Percentiles rank a stretch among this genome's conserved stretches.
phyloP scores from a whole-genome alignment of 2,329 filamentous ascomycete species.

The Aspergillus unguis region DNA sequence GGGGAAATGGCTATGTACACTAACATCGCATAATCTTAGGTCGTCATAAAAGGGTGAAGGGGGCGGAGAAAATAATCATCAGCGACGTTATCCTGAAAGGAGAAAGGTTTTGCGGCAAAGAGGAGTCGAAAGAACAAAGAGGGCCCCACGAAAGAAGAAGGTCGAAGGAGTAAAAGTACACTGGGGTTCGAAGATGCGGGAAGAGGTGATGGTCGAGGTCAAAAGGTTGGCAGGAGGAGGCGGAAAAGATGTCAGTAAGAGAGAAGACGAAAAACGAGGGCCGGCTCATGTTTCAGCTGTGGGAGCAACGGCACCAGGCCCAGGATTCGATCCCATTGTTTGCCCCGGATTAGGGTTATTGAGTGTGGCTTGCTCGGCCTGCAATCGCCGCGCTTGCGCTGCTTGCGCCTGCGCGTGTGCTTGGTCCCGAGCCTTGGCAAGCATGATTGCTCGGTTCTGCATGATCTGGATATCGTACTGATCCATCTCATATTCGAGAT shows the following conservation, averaged over 20 bases:
- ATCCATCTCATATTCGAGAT: slow-evolving; percentile 71
- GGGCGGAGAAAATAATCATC: slow-evolving; percentile 11
- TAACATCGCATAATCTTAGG: slow-evolving; percentile 30
- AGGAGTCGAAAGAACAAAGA: slow-evolving; percentile 2
- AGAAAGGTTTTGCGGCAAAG: slow-evolving; percentile 10
- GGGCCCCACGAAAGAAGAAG: slow-evolving; percentile 6
- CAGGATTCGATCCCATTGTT: slow-evolving; percentile 31
- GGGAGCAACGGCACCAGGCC: slow-evolving; percentile 27
- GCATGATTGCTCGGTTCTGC: slow-evolving; percentile 53
- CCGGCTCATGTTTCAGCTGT: slow-evolving; percentile 30
- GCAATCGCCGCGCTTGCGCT: slow-evolving; percentile 39
- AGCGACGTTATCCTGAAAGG: slow-evolving; percentile 21
- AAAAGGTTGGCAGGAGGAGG: slow-evolving; percentile 14
- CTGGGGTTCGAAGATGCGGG: slow-evolving; percentile 15
- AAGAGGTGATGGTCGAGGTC: slow-evolving; percentile 21
- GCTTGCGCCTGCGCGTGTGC: slow-evolving; percentile 42
- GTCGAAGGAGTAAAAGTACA: slow-evolving; percentile 29
- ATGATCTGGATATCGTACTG: slow-evolving; percentile 59
- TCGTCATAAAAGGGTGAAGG: slow-evolving; percentile 18
- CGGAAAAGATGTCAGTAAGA: slow-evolving; percentile 14
- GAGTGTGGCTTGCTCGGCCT: slow-evolving; percentile 31
- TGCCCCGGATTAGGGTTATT: slow-evolving; percentile 25
- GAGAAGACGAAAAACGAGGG: slow-evolving; percentile 19
- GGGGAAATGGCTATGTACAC: slow-evolving; percentile 37
- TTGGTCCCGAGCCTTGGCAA: slow-evolving; percentile 42